Evolutionary conservation across 2,329 filamentous ascomycete species (phyloP).

Genomic region (Talaromyces piceae): DNA sequence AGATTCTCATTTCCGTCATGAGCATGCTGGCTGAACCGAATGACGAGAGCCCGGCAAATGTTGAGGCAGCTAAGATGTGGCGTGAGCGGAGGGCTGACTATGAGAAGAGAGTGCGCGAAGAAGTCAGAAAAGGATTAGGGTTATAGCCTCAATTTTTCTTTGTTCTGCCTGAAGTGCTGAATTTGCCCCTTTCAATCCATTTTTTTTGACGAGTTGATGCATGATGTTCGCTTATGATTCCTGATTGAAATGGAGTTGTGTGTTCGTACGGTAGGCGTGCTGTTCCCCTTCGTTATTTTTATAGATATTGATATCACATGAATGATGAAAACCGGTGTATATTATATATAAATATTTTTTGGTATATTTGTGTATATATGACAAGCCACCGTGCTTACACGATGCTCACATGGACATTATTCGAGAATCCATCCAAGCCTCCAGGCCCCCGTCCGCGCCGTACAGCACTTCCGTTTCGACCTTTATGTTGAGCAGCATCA

Average conservation of each 20-base stretch:
- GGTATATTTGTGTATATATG: background rate
- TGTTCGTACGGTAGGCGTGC: background rate
- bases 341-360: background rate
- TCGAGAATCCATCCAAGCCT: slow-evolving; percentile 36
- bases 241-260: background rate
- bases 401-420: slow-evolving; percentile 15
- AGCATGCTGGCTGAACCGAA: slow-evolving; percentile 97
- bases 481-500: slow-evolving; percentile 57
- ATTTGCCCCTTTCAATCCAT: background rate
- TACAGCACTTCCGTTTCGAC: slow-evolving; percentile 54
- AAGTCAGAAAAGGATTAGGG: slow-evolving; percentile 71
- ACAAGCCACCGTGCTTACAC: background rate
- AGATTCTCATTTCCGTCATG: slow-evolving; percentile 94
- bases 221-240: background rate
- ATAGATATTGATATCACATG: background rate
- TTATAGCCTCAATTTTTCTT: slow-evolving; percentile 48
- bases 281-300: background rate
- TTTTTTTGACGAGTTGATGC: background rate
- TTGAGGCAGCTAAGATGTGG: slow-evolving; percentile 96
- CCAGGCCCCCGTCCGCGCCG: slow-evolving; percentile 34
- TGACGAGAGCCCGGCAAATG: slow-evolving; percentile 92
- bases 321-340: background rate
- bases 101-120: slow-evolving; percentile 74
- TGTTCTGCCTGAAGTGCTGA: background rate
- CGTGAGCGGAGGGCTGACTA: slow-evolving; percentile 75